A percentile compares a stretch with the other conserved stretches of the same genome.
phyloP scores from a whole-genome alignment of 164 flowering plant genomes.

The Magnolia changhungtana region DNA sequence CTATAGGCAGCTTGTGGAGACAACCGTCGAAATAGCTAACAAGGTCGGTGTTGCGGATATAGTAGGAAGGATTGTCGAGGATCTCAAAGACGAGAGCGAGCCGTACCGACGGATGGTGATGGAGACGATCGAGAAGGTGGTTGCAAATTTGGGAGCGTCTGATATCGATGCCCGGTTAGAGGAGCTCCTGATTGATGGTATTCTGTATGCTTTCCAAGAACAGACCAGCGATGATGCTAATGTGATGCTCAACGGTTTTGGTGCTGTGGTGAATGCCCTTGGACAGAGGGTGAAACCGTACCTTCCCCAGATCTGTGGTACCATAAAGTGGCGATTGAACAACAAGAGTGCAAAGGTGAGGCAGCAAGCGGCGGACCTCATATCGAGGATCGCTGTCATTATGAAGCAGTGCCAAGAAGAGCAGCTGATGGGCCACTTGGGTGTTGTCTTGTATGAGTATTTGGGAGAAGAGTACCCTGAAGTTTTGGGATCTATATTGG shows the following conservation, averaged over 20 bases:
- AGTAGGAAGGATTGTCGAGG: slow-evolving; percentile 92
- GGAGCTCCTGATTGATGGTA: slow-evolving; percentile 93
- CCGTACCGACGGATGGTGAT: slow-evolving; percentile 99
- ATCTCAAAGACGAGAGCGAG: slow-evolving; percentile 98
- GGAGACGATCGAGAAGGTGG: slow-evolving; percentile 99
- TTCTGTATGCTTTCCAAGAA: slow-evolving; percentile 97
- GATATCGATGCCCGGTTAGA: slow-evolving; percentile 94
- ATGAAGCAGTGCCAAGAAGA: slow-evolving; percentile 99
- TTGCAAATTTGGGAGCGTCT: slow-evolving; percentile 86
- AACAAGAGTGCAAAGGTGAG: slow-evolving; percentile 99
- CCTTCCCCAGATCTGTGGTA: slow-evolving; percentile 98
- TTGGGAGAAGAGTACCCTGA: slow-evolving; percentile 98
- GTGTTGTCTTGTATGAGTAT: slow-evolving; percentile 93
- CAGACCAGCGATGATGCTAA: slow-evolving; percentile 99
- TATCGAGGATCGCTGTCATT: slow-evolving; percentile 92
- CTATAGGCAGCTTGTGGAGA: slow-evolving; percentile 91
- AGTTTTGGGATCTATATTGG: slow-evolving; percentile 89
- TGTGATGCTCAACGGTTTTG: slow-evolving; percentile 99
- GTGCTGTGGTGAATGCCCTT: slow-evolving; percentile 94
- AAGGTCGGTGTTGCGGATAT: slow-evolving; percentile 97
- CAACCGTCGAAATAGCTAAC: slow-evolving; percentile 96
- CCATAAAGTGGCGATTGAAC: slow-evolving; percentile 97
- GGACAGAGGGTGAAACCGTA: slow-evolving; percentile 97
- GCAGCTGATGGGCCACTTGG: slow-evolving; percentile 98
- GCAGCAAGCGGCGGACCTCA: slow-evolving; percentile 99